Base-by-base conservation (phyloP, 768 basidiomycete species). In the Amylocystis lapponica region DNA sequence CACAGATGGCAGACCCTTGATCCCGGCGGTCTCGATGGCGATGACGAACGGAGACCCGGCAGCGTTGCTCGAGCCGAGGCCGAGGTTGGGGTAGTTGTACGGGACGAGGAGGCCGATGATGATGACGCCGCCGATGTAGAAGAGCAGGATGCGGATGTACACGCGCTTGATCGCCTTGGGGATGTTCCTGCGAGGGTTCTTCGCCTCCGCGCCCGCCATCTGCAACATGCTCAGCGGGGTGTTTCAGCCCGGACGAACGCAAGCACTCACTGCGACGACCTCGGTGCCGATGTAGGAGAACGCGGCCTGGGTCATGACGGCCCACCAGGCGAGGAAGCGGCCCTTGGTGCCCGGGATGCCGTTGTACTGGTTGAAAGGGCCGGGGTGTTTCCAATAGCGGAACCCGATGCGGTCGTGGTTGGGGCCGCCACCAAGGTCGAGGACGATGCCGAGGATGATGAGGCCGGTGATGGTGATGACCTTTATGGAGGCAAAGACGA, bases 201-300 rank as follows among this genome's bases (percentile, higher is more conserved):
- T 71, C 27, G 74, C 68, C 46, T 75, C 74, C 8, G 68, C 73
- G 22, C 71, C 73, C 0, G 73, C 65, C 13, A 69, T 60, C 67
- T 68, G 22, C 2, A 22, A 16, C 4, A 36, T 21, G 19, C 4
- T 39, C 21, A 31, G 10, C 23, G 23, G 11, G 16, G 25, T 14
- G 10, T 20, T 30, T 31, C 8, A 27, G 21, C 16, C 27, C 39
- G n/a, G 6, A 31, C 40, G 13, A 26, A 30, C 12, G 22, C 33
- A 13, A 34, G 9, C 3, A 58, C 60, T 49, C 43, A 70, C 67
- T 35, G 69, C 71, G 17, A 71, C 71, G 29, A 64, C 61, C 54
- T 82, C 80, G 1, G 79, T 77, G 11, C 81, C 81, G 22, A 75
- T 67, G 58, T 69, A 80, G 11, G 76, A 70, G 63, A 81, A 81